phyloP scores from a whole-genome alignment of 371 early-diverging fungal genomes.

The Mucor lusitanicus region DNA sequence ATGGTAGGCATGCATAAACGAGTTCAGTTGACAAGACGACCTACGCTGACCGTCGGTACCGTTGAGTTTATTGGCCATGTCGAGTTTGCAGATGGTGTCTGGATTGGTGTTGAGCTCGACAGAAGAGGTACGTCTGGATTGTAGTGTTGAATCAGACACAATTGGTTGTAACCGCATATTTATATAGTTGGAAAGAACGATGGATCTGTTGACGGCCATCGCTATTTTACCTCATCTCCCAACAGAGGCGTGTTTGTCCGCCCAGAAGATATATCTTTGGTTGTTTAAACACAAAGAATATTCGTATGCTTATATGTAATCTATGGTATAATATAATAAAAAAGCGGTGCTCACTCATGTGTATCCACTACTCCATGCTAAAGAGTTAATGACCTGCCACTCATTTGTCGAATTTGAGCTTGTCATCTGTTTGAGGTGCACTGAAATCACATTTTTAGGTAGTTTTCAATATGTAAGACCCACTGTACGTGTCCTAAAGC shows the following conservation, averaged over 20 bases:
- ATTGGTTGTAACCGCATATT: not conserved
- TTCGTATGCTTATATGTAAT: not conserved
- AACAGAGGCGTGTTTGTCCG: slow-evolving; percentile 35
- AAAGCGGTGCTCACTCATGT: no score
- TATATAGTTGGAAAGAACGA: slow-evolving; percentile 32
- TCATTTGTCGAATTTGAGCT: no score
- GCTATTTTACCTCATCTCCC: slow-evolving; percentile 26
- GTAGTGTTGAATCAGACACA: not conserved
- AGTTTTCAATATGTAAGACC: no score
- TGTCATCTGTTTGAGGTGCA: no score
- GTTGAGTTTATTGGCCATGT: slow-evolving; percentile 30
- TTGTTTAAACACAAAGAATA: not conserved
- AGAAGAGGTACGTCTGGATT: slow-evolving; percentile 24
- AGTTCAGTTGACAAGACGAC: slow-evolving; percentile 17
- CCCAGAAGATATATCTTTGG: slow-evolving; percentile 20
- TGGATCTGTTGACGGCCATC: slow-evolving; percentile 29
- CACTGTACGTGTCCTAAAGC: no score
- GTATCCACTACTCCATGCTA: no score
- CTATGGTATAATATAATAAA: not conserved
- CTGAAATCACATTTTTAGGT: no score
- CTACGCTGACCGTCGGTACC: slow-evolving; percentile 22
- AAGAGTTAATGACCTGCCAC: no score
- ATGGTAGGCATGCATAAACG: slow-evolving; percentile 15
- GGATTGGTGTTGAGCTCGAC: slow-evolving; percentile 44
- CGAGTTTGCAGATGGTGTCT: slow-evolving; percentile 34